Conservation (phyloP, 1,139 yeast genomes). For the Magnusiomyces magnusii region DNA sequence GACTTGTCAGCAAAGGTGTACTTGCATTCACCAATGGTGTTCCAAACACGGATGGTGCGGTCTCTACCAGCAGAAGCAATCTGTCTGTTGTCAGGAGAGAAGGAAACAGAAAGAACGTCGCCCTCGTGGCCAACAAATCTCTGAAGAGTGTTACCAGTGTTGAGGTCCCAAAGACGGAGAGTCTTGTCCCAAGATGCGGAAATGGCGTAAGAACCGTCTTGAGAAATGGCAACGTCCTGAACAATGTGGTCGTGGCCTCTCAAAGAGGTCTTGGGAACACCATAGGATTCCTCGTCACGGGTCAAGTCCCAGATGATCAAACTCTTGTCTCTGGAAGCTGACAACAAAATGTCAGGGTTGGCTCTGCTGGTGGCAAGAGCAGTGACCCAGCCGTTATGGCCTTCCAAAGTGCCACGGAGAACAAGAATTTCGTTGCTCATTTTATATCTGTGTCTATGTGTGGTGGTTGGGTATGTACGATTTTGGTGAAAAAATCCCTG, state of each 20-base stretch:
- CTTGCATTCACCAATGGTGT: slow-evolving; percentile 98
- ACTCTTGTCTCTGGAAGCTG: slow-evolving; percentile 99
- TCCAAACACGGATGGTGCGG: slow-evolving; percentile 99
- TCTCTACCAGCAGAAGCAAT: slow-evolving; percentile 99
- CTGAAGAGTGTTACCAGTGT: slow-evolving; percentile 87
- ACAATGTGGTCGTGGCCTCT: slow-evolving; percentile 99
- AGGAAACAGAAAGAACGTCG: slow-evolving; percentile 95
- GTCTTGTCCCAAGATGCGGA: slow-evolving; percentile 99
- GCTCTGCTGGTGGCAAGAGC: slow-evolving; percentile 97
- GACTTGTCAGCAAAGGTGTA: slow-evolving; percentile 61
- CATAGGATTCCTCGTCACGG: slow-evolving; percentile 95
- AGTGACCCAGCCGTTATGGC: slow-evolving; percentile 73
- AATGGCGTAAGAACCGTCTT: slow-evolving; percentile 97
- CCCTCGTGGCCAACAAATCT: slow-evolving; percentile 98
- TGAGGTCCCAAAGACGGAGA: slow-evolving; percentile 97
- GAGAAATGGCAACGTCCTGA: slow-evolving; percentile 95
- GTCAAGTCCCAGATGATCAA: slow-evolving; percentile 98
- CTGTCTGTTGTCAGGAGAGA: slow-evolving; percentile 96
- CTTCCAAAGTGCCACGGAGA: slow-evolving; percentile 99
- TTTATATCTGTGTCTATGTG: slow-evolving; percentile 6
- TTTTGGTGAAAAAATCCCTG: not conserved
- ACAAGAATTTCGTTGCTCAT: slow-evolving; percentile 77
- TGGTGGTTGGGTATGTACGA: not conserved
- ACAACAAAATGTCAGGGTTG: slow-evolving; percentile 96
- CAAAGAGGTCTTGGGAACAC: slow-evolving; percentile 97